phyloP scores from a whole-genome alignment of 768 basidiomycete species.

The Tulasnella sp. region DNA sequence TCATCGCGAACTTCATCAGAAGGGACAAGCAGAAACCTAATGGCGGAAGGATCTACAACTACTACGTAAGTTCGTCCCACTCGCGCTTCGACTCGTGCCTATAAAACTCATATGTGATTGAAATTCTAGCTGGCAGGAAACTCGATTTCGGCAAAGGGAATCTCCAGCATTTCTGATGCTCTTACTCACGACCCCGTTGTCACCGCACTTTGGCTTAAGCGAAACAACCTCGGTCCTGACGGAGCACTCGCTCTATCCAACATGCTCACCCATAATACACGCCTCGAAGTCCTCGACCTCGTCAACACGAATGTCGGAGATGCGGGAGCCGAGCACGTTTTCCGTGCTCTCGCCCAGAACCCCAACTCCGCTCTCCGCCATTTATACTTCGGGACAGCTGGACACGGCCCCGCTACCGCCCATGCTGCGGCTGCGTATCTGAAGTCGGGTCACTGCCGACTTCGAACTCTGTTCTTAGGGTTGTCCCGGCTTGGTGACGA shows the following conservation, averaged over 20 bases:
- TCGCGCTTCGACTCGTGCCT: not conserved
- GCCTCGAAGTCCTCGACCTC: slow-evolving; percentile 22
- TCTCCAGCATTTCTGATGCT: slow-evolving; percentile 17
- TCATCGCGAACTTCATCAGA: slow-evolving; percentile 23
- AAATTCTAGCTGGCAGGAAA: slow-evolving; percentile 20
- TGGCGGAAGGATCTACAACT: slow-evolving; percentile 17
- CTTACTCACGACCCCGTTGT: slow-evolving; percentile 11
- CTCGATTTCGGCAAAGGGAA: slow-evolving; percentile 17
- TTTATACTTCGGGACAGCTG: slow-evolving; percentile 18
- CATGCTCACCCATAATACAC: slow-evolving; percentile 18
- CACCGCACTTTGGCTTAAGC: slow-evolving; percentile 24
- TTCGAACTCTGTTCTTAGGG: slow-evolving; percentile 7
- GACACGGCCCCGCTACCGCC: slow-evolving; percentile 10
- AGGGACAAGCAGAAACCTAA: slow-evolving; percentile 16
- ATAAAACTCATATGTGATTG: not conserved
- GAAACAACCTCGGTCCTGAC: slow-evolving; percentile 22
- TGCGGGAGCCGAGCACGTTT: slow-evolving; percentile 19
- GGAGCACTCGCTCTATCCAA: slow-evolving; percentile 12
- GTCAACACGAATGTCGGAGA: slow-evolving; percentile 23
- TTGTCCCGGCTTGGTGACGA: slow-evolving; percentile 21
- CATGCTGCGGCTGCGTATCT: slow-evolving; percentile 13
- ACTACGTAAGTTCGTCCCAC: slow-evolving; percentile 9
- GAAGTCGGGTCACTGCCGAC: slow-evolving; percentile 6
- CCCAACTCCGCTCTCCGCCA: slow-evolving; percentile 16
- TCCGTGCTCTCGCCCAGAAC: slow-evolving; percentile 18